Conservation (phyloP, 1,284 basidiomycete genomes). For the Anthracocystis panici-leucophaei region DNA sequence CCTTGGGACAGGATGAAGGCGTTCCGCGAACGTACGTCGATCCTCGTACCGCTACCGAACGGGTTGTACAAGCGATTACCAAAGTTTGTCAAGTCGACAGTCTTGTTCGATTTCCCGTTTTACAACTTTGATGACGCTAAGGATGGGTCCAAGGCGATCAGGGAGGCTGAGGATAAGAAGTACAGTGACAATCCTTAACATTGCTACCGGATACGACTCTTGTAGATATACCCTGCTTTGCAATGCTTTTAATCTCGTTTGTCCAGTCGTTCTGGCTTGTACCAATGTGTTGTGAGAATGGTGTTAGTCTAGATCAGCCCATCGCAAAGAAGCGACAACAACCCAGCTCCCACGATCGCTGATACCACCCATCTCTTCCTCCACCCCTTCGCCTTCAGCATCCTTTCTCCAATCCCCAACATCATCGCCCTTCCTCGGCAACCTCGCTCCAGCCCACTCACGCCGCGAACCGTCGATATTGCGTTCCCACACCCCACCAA, state of each 20-base stretch:
- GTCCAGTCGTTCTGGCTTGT: not conserved
- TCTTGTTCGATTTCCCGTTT: constrained; percentile 74
- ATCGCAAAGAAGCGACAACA: constrained; percentile 53
- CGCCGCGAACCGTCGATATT: constrained; percentile 42
- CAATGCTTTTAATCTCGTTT: constrained; percentile 3
- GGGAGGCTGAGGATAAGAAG: constrained; percentile 55
- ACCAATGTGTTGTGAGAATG: not conserved
- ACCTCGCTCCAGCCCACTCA: constrained; percentile 24
- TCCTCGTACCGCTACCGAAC: constrained; percentile 78
- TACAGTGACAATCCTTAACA: constrained; percentile 27
- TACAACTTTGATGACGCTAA: constrained; percentile 64
- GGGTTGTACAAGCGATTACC: constrained; percentile 76
- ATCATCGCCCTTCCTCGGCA: constrained; percentile 25
- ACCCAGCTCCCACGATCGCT: constrained; percentile 62
- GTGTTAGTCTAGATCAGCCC: constrained; percentile 37
- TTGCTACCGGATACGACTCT: constrained; percentile 7
- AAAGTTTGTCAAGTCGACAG: constrained; percentile 74
- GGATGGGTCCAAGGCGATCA: constrained; percentile 54
- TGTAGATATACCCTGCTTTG: not conserved
- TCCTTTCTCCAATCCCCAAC: not conserved
- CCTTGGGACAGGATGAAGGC: constrained; percentile 61
- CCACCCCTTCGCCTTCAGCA: not conserved
- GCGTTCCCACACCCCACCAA: constrained; percentile 56
- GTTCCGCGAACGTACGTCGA: constrained; percentile 73
- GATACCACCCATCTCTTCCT: constrained; percentile 65